Conservation (phyloP, 1,284 basidiomycete species). For the Trametes sp. region DNA sequence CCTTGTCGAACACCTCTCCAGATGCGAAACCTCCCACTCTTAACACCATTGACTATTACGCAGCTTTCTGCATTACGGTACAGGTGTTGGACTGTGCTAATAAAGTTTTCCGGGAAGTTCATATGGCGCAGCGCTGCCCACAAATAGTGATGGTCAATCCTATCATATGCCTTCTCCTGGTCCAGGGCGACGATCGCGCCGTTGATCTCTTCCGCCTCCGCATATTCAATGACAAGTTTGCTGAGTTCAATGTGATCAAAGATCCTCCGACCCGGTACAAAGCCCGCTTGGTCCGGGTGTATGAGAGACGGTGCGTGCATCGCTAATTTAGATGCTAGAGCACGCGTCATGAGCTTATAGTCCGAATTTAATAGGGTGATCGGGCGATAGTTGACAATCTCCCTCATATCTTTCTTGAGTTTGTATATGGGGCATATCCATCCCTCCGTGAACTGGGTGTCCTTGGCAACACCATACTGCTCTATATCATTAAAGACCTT, state of each 20-base stretch:
- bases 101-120: slow-evolving; percentile 1
- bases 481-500: slow-evolving; percentile 34
- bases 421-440: slow-evolving; percentile 41
- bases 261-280: slow-evolving; percentile 38
- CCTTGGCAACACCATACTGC: slow-evolving; percentile 5
- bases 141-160: background rate
- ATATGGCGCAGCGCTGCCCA: background rate
- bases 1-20: slow-evolving; percentile 2
- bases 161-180: no score
- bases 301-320: slow-evolving; percentile 24
- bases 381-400: slow-evolving; percentile 44
- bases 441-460: slow-evolving; percentile 36
- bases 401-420: slow-evolving; percentile 27
- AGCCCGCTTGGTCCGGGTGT: slow-evolving; percentile 42
- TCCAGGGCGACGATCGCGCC: slow-evolving; percentile 25
- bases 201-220: slow-evolving; percentile 34
- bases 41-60: background rate
- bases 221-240: slow-evolving; percentile 33
- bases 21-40: background rate
- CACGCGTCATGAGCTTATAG: slow-evolving; percentile 43
- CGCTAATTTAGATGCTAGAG: slow-evolving; percentile 37
- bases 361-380: slow-evolving; percentile 45
- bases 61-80: background rate
- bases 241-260: slow-evolving; percentile 36
- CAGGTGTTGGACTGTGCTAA: background rate